Conservation (phyloP, 495 filamentous ascomycete genomes). For the Cudoniella acicularis region DNA sequence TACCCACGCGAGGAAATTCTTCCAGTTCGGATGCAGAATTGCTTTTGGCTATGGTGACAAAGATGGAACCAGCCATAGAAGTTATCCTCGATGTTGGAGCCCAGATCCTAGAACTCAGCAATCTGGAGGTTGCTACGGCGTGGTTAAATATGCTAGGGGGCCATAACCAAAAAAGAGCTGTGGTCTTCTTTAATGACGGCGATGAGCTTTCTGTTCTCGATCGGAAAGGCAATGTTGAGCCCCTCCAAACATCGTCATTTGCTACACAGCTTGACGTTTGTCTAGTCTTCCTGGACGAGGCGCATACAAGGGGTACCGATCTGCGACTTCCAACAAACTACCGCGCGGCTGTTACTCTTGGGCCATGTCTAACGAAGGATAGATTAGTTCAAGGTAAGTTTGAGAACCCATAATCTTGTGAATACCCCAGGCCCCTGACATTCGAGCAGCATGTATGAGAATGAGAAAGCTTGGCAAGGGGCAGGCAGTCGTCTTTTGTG, state of each 20-base stretch:
- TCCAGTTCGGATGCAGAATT: conserved; percentile 36
- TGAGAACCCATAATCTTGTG: conserved; percentile 17
- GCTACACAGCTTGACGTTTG: conserved; percentile 55
- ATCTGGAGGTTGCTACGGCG: conserved; percentile 45
- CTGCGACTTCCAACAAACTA: conserved; percentile 58
- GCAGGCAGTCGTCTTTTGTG: conserved; percentile 58
- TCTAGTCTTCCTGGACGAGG: conserved; percentile 70
- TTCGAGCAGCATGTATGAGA: conserved; percentile 62
- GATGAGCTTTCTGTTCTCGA: conserved; percentile 47
- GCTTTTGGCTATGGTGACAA: conserved; percentile 43
- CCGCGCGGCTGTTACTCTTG: conserved; percentile 66
- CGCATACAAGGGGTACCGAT: conserved; percentile 74
- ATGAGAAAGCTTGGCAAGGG: conserved; percentile 60
- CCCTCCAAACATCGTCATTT: conserved; percentile 58
- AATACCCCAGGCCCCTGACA: too few relatives aligned
- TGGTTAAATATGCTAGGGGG: conserved; percentile 44
- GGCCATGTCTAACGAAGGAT: conserved; percentile 66
- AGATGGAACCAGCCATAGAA: conserved; percentile 36
- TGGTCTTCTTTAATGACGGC: conserved; percentile 49
- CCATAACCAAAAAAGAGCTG: conserved; percentile 38
- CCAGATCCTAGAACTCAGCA: conserved; percentile 61
- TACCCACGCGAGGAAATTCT: not conserved
- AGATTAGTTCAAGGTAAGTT: conserved; percentile 65
- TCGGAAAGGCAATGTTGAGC: conserved; percentile 41
- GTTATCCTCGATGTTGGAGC: conserved; percentile 75